phyloP scores from a whole-genome alignment of 441 rosid genomes.

The Sinapis alba region DNA sequence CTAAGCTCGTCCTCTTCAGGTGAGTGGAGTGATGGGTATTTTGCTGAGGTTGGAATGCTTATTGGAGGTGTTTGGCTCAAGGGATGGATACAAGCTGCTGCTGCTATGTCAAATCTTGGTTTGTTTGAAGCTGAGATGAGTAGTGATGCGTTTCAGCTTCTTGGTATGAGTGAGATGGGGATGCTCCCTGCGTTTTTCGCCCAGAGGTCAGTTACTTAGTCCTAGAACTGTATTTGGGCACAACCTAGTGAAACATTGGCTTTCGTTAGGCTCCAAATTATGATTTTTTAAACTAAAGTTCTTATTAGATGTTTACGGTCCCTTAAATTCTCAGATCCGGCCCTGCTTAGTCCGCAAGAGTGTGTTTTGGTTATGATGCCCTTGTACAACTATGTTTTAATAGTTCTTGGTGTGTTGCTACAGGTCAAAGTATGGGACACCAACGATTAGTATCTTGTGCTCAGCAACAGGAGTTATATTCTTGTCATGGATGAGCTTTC shows the following conservation, averaged over 20 bases:
- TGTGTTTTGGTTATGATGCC: not conserved
- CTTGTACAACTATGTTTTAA: not conserved
- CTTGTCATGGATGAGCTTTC: constrained; percentile 95
- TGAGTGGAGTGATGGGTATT: constrained; percentile 93
- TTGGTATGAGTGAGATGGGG: constrained; percentile 91
- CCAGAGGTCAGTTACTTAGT: constrained; percentile 46
- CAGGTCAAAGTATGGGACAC: constrained; percentile 91
- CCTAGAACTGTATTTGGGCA: not conserved
- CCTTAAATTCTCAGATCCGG: too few relatives aligned
- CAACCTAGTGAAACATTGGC: too few relatives aligned
- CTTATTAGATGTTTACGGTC: too few relatives aligned
- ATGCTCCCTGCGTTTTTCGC: constrained; percentile 81
- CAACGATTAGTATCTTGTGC: constrained; percentile 79
- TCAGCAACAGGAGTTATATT: constrained; percentile 89
- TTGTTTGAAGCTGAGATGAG: constrained; percentile 98
- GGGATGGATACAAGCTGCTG: constrained; percentile 94
- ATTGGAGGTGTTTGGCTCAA: constrained; percentile 89
- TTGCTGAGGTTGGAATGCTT: constrained; percentile 87
- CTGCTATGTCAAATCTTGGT: constrained; percentile 90
- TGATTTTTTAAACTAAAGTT: too few relatives aligned
- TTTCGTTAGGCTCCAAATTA: not conserved
- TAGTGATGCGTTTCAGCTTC: constrained; percentile 89
- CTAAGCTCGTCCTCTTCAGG: constrained; percentile 48
- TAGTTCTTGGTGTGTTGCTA: constrained; percentile 25
- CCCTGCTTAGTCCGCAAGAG: not conserved